phyloP scores from a whole-genome alignment of 495 filamentous ascomycete genomes.

The Podospora pseudocomata region DNA sequence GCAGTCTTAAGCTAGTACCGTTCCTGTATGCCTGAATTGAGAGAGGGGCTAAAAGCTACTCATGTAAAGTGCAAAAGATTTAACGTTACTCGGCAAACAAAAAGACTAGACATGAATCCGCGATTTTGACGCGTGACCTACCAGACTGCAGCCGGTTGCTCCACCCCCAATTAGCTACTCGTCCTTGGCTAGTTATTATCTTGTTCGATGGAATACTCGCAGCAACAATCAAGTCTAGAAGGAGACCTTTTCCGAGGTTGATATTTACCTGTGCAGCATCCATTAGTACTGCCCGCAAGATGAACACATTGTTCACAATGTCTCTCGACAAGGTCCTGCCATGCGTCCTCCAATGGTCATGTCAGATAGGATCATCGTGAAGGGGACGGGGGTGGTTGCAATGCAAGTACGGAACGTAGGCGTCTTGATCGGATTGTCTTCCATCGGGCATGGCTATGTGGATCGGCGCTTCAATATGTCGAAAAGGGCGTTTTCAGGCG shows the following conservation, averaged over 20 bases:
- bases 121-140: conserved; percentile 1
- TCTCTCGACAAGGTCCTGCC: too few relatives aligned
- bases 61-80: neutral
- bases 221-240: too few relatives aligned
- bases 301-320: neutral
- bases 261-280: too few relatives aligned
- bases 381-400: neutral
- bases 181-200: neutral
- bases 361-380: neutral
- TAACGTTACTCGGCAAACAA: neutral
- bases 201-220: neutral
- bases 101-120: neutral
- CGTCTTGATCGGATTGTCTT: neutral
- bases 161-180: neutral
- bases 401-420: neutral
- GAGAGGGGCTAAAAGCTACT: too few relatives aligned
- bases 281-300: neutral
- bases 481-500: neutral
- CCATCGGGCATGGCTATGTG: neutral
- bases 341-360: neutral
- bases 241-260: too few relatives aligned
- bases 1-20: too few relatives aligned
- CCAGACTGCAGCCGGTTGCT: conserved; percentile 5
- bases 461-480: neutral
- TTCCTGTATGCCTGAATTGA: too few relatives aligned